Evolutionary conservation across 352 stramenopile genomes (phyloP).

Genomic region (Peronosclerospora sorghi): DNA sequence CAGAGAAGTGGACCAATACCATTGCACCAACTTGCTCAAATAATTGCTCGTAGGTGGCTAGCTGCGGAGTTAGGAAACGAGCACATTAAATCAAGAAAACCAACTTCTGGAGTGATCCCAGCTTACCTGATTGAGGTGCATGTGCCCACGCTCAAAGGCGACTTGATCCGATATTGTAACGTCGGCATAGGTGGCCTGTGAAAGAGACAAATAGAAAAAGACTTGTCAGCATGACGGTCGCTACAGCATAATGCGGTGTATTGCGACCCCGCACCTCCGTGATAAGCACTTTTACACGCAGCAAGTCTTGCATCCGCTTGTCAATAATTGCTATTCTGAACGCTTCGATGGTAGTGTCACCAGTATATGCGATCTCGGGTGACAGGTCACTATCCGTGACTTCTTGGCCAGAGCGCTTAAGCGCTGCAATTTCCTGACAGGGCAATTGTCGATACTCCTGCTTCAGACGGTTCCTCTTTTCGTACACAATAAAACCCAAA

Average conservation of each 20-base stretch:
- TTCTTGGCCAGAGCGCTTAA: constrained; percentile 30
- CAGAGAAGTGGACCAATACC: constrained; percentile 69
- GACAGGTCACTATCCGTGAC: constrained; percentile 25
- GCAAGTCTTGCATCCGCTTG: constrained; percentile 29
- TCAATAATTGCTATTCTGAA: constrained; percentile 22
- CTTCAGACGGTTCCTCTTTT: constrained; percentile 39
- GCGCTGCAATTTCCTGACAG: constrained; percentile 33
- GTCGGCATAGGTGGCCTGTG: constrained; percentile 59
- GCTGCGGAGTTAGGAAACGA: constrained; percentile 17
- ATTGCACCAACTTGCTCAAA: constrained; percentile 45
- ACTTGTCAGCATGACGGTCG: constrained; percentile 1
- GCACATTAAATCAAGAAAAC: constrained; percentile 6
- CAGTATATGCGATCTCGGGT: constrained; percentile 73
- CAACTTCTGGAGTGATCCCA: neutral
- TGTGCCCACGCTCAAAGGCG: constrained; percentile 49
- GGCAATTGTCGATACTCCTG: constrained; percentile 31
- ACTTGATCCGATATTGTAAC: constrained; percentile 32
- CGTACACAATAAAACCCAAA: constrained; percentile 67
- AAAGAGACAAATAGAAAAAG: constrained; percentile 1
- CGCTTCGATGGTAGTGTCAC: constrained; percentile 59
- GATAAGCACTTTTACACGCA: constrained; percentile 57
- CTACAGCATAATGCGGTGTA: constrained; percentile 4
- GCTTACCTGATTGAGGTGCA: constrained; percentile 60
- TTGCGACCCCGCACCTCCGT: constrained; percentile 42
- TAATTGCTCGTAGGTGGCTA: constrained; percentile 27